phyloP scores from a whole-genome alignment of 2,329 filamentous ascomycete genomes.

The Hypoxylon sp. region DNA sequence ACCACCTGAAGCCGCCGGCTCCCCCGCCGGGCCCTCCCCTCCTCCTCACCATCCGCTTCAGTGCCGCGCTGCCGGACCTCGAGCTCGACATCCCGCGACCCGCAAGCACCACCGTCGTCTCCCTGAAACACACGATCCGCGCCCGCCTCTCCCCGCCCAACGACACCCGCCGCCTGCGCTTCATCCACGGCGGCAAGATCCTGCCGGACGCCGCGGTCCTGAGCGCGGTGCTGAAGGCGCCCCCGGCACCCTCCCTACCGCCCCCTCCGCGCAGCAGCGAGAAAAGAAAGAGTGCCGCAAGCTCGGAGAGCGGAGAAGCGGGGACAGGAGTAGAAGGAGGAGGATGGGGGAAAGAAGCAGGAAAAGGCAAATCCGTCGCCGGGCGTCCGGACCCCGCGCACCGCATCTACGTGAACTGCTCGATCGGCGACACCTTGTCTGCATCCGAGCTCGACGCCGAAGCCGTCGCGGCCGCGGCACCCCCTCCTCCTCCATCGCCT shows the following conservation, averaged over 20 bases:
- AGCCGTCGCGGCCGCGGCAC: slow-evolving; percentile 57
- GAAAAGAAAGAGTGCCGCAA: slow-evolving; percentile 9
- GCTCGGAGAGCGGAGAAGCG: slow-evolving; percentile 24
- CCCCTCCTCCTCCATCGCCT: slow-evolving; percentile 18
- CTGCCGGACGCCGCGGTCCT: slow-evolving; percentile 80
- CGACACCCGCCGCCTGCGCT: slow-evolving; percentile 78
- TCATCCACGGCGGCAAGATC: slow-evolving; percentile 91
- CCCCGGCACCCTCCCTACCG: slow-evolving; percentile 66
- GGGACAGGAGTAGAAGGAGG: slow-evolving; percentile 27
- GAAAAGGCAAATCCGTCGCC: slow-evolving; percentile 76
- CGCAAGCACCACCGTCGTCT: slow-evolving; percentile 75
- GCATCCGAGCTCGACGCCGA: slow-evolving; percentile 77
- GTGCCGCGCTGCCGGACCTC: slow-evolving; percentile 84
- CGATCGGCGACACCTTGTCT: slow-evolving; percentile 81
- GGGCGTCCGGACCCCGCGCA: slow-evolving; percentile 58
- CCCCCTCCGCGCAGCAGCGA: slow-evolving; percentile 41
- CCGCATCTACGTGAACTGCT: slow-evolving; percentile 91
- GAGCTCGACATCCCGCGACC: slow-evolving; percentile 79
- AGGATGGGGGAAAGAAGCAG: too few species aligned
- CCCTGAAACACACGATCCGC: slow-evolving; percentile 86
- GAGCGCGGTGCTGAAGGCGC: slow-evolving; percentile 72
- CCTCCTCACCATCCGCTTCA: slow-evolving; percentile 90
- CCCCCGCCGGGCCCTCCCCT: slow-evolving; percentile 59
- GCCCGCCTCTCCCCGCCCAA: slow-evolving; percentile 71
- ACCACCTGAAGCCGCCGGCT: slow-evolving; percentile 32